These are phyloP conservation scores for Anthracocystis setariae DNA, from an alignment of 1,284 basidiomycete genomes.

Conservation along the genomic window DNA sequence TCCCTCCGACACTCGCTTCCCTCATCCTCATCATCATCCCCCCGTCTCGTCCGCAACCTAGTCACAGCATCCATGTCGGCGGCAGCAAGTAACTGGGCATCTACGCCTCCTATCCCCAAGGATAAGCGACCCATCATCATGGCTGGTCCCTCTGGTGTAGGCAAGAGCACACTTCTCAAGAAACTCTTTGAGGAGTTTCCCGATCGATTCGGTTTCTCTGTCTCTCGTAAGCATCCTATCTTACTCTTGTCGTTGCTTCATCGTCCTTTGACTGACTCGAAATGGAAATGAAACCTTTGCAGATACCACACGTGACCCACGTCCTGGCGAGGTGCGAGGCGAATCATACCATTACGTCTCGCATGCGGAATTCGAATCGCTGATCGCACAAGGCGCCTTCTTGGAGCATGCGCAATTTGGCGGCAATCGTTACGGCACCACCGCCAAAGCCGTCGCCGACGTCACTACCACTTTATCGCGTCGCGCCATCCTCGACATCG, in stretches of 20 bases:
- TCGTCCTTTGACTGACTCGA: too few species aligned
- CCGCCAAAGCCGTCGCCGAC: conserved; percentile 75
- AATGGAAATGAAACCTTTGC: conserved; percentile 24
- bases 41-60: background rate
- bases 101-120: conserved; percentile 32
- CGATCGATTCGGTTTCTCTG: conserved; percentile 85
- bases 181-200: conserved; percentile 85
- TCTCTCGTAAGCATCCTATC: conserved; percentile 83
- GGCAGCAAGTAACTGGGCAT: conserved; percentile 28
- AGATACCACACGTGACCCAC: conserved; percentile 91
- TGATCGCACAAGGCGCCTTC: conserved; percentile 72
- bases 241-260: too few species aligned
- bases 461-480: conserved; percentile 71
- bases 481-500: conserved; percentile 94
- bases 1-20: background rate
- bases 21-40: background rate
- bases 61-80: conserved; percentile 26
- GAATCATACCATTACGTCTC: conserved; percentile 73
- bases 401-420: conserved; percentile 81
- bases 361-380: conserved; percentile 70
- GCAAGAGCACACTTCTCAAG: conserved; percentile 90
- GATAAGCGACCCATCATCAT: conserved; percentile 75
- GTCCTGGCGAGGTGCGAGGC: conserved; percentile 84
- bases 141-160: conserved; percentile 88
- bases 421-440: conserved; percentile 90